Evolutionary conservation across 2,329 filamentous ascomycete genomes (phyloP).

Genomic region (Blastomyces gilchristii): DNA sequence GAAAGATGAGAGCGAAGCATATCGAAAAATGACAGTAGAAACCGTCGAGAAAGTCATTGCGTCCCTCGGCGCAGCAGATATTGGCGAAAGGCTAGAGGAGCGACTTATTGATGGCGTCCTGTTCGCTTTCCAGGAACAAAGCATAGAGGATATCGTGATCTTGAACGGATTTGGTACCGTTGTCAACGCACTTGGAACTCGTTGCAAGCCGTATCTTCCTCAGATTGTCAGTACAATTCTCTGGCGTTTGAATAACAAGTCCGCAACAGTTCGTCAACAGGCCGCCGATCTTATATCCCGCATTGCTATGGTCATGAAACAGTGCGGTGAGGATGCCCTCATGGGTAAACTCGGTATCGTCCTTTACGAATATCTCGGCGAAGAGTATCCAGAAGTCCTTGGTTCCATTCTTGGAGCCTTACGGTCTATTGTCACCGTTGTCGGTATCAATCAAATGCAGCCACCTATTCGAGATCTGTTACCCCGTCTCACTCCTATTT

Average conservation of each 20-base stretch:
- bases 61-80: slow-evolving; percentile 83
- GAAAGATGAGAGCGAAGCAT: slow-evolving; percentile 95
- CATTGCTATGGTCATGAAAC: slow-evolving; percentile 98
- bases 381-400: slow-evolving; percentile 96
- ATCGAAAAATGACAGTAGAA: slow-evolving; percentile 98
- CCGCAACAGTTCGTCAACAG: slow-evolving; percentile 89
- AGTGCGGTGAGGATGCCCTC: slow-evolving; percentile 89
- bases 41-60: slow-evolving; percentile 95
- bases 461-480: slow-evolving; percentile 94
- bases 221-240: slow-evolving; percentile 96
- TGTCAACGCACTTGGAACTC: slow-evolving; percentile 83
- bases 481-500: slow-evolving; percentile 89
- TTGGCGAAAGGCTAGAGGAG: slow-evolving; percentile 85
- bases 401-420: slow-evolving; percentile 93
- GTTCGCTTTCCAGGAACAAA: slow-evolving; percentile 95
- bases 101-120: slow-evolving; percentile 90
- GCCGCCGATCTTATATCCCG: slow-evolving; percentile 92
- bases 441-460: slow-evolving; percentile 97
- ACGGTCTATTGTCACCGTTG: slow-evolving; percentile 91
- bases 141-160: slow-evolving; percentile 89
- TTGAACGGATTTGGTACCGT: slow-evolving; percentile 97
- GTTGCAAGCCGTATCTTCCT: slow-evolving; percentile 91
- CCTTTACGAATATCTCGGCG: slow-evolving; percentile 93
- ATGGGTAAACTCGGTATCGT: slow-evolving; percentile 93
- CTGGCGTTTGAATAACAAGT: slow-evolving; percentile 96